Conservation (phyloP, 106 monocot genomes). For the Gastrodia elata region DNA sequence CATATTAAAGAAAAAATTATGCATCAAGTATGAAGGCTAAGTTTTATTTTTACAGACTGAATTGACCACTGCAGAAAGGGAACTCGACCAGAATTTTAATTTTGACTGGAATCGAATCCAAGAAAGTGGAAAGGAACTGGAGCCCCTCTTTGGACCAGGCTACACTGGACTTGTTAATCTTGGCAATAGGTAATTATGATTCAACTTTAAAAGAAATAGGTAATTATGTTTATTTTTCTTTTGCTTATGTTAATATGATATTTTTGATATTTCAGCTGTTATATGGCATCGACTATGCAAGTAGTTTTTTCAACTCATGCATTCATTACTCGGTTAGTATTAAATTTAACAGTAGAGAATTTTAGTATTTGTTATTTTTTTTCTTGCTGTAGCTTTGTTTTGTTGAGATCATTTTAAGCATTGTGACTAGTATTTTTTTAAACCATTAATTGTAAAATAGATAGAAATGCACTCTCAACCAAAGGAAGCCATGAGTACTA, state of each 20-base stretch:
- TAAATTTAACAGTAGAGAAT: not conserved
- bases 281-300: constrained; percentile 95
- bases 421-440: not conserved
- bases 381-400: not conserved
- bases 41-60: constrained; percentile 58
- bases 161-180: constrained; percentile 94
- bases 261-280: constrained; percentile 54
- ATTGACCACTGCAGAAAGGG: constrained; percentile 96
- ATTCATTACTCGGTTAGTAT: constrained; percentile 61
- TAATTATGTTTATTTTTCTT: not conserved
- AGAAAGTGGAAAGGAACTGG: constrained; percentile 86
- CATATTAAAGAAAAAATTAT: not conserved
- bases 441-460: not conserved
- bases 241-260: not conserved
- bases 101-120: constrained; percentile 99
- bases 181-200: constrained; percentile 69
- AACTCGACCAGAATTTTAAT: constrained; percentile 88
- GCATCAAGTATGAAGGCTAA: not conserved
- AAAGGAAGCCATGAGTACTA: not conserved
- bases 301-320: constrained; percentile 64
- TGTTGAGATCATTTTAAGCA: not conserved
- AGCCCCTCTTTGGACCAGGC: constrained; percentile 80
- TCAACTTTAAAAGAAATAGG: not conserved
- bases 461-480: not conserved
- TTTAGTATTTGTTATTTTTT: not conserved